These are phyloP conservation scores for Phytophthora tubulina DNA, from an alignment of 352 stramenopile species.

Conservation along the genomic window DNA sequence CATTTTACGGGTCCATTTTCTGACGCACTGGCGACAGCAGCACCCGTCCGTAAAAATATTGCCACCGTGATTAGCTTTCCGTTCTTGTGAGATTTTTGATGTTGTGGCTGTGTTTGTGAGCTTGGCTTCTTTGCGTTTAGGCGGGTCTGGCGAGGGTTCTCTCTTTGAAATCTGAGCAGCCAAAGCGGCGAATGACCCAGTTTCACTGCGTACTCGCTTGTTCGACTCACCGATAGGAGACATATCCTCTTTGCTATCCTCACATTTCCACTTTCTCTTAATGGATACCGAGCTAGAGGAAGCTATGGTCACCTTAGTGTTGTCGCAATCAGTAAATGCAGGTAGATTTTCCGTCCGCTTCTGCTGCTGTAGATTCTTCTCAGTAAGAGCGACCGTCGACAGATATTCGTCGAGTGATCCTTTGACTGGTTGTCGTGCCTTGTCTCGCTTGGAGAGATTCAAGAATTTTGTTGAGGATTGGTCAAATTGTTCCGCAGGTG, in stretches of 20 bases:
- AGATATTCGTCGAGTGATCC: conserved; percentile 10
- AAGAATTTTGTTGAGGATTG: conserved; percentile 3
- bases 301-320: background rate
- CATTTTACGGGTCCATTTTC: conserved; percentile 23
- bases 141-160: background rate
- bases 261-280: conserved; percentile 8
- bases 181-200: background rate
- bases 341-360: background rate
- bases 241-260: conserved; percentile 11
- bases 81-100: background rate
- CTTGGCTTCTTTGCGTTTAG: background rate
- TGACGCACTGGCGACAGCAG: conserved; percentile 25
- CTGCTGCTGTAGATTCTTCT: background rate
- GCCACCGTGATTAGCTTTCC: conserved; percentile 9
- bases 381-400: background rate
- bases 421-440: background rate
- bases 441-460: conserved; percentile 8
- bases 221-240: conserved; percentile 3
- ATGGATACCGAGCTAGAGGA: background rate
- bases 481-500: background rate
- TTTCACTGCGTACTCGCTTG: conserved; percentile 8
- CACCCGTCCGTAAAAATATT: conserved; percentile 24
- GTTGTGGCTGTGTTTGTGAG: background rate
- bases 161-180: background rate
- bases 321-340: background rate